Percentiles rank a stretch among this genome's conserved stretches.
Conservation (phyloP, 2,329 filamentous ascomycete genomes). For the Beauveria rudraprayagi region DNA sequence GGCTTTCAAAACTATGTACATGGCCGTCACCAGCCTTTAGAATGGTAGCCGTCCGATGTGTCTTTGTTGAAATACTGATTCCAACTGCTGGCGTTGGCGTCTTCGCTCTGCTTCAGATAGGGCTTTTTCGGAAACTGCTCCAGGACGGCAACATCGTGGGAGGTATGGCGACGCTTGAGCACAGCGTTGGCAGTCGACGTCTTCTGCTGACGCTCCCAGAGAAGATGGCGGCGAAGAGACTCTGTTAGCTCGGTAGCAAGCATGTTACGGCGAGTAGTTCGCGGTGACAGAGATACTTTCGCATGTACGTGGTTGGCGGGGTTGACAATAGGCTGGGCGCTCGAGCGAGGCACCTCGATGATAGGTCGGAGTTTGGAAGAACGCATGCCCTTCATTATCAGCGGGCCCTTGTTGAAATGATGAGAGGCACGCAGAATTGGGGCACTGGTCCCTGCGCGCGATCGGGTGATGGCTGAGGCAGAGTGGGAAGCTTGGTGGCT, state of each 20-base stretch:
- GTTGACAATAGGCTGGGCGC: conserved; percentile 69
- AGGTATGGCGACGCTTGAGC: conserved; percentile 82
- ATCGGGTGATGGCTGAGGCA: conserved; percentile 59
- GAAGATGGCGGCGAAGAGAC: conserved; percentile 79
- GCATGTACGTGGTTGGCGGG: conserved; percentile 55
- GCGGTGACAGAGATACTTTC: conserved; percentile 75
- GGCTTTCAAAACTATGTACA: too few relatives aligned
- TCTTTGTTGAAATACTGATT: conserved; percentile 38
- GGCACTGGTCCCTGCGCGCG: conserved; percentile 41
- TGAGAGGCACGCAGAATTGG: conserved; percentile 38
- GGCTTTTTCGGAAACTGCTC: conserved; percentile 64
- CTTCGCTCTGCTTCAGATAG: conserved; percentile 52
- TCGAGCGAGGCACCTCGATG: conserved; percentile 57
- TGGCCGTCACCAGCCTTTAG: conserved; percentile 31
- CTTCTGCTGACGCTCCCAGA: conserved; percentile 94
- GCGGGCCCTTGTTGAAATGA: conserved; percentile 53
- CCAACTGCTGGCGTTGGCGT: conserved; percentile 63
- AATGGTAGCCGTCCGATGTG: conserved; percentile 42
- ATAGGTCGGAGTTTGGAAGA: conserved; percentile 43
- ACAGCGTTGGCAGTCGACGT: conserved; percentile 77
- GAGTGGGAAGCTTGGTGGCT: conserved; percentile 59
- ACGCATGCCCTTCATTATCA: conserved; percentile 55
- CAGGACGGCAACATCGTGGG: conserved; percentile 87
- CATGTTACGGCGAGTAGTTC: conserved; percentile 92
- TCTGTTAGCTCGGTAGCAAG: conserved; percentile 88